Base-by-base conservation (phyloP, 2,329 filamentous ascomycete genomes). In the Calonectria fujianensis region DNA sequence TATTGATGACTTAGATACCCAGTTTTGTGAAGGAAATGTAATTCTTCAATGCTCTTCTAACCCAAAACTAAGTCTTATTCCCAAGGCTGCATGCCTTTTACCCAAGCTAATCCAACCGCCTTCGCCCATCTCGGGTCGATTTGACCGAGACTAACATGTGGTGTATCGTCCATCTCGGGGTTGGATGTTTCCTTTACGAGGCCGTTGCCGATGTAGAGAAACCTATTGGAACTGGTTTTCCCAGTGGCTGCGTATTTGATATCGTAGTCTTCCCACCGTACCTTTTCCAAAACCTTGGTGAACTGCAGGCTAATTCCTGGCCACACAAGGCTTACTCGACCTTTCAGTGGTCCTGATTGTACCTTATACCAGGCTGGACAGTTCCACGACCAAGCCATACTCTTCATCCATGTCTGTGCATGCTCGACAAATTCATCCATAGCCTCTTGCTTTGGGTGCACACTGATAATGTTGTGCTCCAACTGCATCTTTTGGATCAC, bases 341-440 rank as follows among this genome's bases (percentile, higher is more conserved):
- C 54, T n/a, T 39, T 39, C 20, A 59, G 31, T 16, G 54, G 54
- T 27, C 54, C 54, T 3, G 54, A 24, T 16, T 37, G 54, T 27
- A 37, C 54, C 27, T 59, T 59, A 14, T 59, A 59, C 54, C 54
- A 59, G n/a, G 54, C 54, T 8, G 54, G 54, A 16, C 54, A 59
- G 29, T 59, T 24, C 54, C 54, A 59, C 20, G 54, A 59, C 54
- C 54, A 59, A 4, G 54, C 54, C 32, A 9, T 7, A 13, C 16
- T 9, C n/a, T 59, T 59, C 54, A 59, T 39, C 54, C 54, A 59
- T 24, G 54, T 59, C n/a, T 59, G 54, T 24, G 54, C 54, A 20
- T 59, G 54, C 20, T 59, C 54, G 29, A 59, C 54, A 59, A 59
- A 59, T n/a, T 59, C 54, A 14, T 14, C 54, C 54, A 59, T 59